Conservation (phyloP, 805 yeast species). For the Metschnikowia lochheadii region DNA sequence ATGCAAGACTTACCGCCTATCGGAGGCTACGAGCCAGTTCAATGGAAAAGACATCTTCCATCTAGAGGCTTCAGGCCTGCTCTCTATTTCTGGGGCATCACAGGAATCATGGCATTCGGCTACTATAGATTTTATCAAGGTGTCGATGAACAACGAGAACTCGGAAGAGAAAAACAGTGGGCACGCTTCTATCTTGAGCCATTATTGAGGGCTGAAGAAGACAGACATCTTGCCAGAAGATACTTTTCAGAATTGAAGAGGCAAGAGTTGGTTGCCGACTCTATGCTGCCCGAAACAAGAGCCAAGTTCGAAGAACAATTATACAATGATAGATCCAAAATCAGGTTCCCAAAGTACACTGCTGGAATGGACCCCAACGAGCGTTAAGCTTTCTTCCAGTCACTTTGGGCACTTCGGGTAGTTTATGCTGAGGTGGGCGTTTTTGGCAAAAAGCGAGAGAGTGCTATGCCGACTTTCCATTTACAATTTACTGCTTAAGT, state of each 20-base stretch:
- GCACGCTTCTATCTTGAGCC: constrained; percentile 71
- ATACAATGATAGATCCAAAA: constrained; percentile 42
- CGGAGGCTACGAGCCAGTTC: constrained; percentile 81
- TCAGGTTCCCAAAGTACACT: constrained; percentile 40
- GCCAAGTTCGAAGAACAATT: constrained; percentile 42
- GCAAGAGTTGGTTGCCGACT: constrained; percentile 51
- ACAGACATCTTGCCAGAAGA: constrained; percentile 73
- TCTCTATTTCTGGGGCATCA: constrained; percentile 61
- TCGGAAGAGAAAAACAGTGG: constrained; percentile 73
- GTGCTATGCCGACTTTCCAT: not conserved
- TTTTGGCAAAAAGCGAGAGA: not conserved
- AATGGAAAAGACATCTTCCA: constrained; percentile 86
- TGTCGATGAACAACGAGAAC: constrained; percentile 71
- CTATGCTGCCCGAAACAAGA: constrained; percentile 36
- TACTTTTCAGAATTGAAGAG: constrained; percentile 59
- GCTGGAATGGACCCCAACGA: constrained; percentile 38
- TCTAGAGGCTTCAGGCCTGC: constrained; percentile 80
- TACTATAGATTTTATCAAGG: constrained; percentile 64
- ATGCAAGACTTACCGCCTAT: constrained; percentile 84
- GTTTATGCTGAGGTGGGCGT: not conserved
- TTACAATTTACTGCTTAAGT: not conserved
- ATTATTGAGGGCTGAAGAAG: constrained; percentile 74
- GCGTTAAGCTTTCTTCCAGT: constrained; percentile 13
- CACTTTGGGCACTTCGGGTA: not conserved
- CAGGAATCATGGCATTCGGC: constrained; percentile 66